Base-by-base conservation (phyloP, 164 flowering plant species). In the Magnolia kwangsiensis region DNA sequence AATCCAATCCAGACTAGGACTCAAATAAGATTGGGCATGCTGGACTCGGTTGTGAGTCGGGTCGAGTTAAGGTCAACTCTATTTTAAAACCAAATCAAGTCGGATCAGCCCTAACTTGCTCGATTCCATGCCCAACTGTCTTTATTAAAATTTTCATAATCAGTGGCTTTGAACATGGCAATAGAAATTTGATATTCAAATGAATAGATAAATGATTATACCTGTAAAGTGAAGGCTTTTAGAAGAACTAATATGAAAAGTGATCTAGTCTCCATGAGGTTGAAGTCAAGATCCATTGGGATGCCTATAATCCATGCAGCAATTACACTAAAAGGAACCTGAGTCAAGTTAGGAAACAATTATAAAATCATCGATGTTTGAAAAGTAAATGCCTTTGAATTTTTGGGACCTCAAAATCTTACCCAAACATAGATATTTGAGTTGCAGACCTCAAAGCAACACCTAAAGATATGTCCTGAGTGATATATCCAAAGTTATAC, bases 391-490 rank as follows among this genome's bases (percentile, higher is more conserved):
- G 31, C 31, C 59, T 13, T 66, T 13, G 24, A 45, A 23, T 37
- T 27, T 16, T 21, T 50, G 3, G 24, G 72, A 16, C 27, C 20
- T 49, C 7, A 16, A 19, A 69, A 29, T 61, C 94, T 81, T 74
- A 95, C 97, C 94, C 97, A 87, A 96, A 92, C 91, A 92, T 84
- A 19, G 94, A 80, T 72, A 96, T 90, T 76, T 96, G 99, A 84
- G 98, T 90, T 31, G 99, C 87, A 74, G 98, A 96, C 2, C 99
- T 98, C 79, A 94, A 66, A 49, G 98, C 93, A 78, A 96, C 97
- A n/a, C n/a, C n/a, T n/a, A n/a, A n/a, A n/a, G n/a, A n/a, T n/a
- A n/a, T n/a, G n/a, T n/a, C n/a, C n/a, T n/a, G n/a, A n/a, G n/a
- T n/a, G n/a, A n/a, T n/a, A n/a, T n/a, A n/a, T n/a, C n/a, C n/a